These are phyloP conservation scores for Pestalotiopsis sp. DNA, from an alignment of 2,329 filamentous ascomycete genomes.

Conservation along the genomic window DNA sequence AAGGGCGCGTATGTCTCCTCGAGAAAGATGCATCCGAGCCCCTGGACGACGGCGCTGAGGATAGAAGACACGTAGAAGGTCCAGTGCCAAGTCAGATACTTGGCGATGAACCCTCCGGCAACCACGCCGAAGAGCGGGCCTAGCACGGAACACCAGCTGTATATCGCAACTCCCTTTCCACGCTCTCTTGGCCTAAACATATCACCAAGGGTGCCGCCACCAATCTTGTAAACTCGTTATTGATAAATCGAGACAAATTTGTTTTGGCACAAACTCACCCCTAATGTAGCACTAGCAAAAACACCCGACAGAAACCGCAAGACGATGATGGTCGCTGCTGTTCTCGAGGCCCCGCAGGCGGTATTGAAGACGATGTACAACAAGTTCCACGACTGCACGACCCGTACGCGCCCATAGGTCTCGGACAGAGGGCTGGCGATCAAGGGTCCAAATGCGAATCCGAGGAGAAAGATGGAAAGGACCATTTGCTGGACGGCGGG, in stretches of 20 bases:
- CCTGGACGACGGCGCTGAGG: constrained; percentile 33
- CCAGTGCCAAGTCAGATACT: constrained; percentile 47
- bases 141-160: constrained; percentile 36
- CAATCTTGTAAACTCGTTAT: constrained; percentile 11
- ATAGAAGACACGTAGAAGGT: constrained; percentile 46
- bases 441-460: constrained; percentile 45
- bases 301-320: constrained; percentile 53
- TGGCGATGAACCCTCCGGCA: constrained; percentile 40
- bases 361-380: constrained; percentile 54
- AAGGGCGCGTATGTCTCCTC: constrained; percentile 46
- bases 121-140: constrained; percentile 36
- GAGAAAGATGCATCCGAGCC: constrained; percentile 38
- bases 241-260: neutral
- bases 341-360: constrained; percentile 49
- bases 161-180: constrained; percentile 45
- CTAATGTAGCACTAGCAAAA: constrained; percentile 47
- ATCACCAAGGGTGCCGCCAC: constrained; percentile 46
- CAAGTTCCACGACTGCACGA: constrained; percentile 50
- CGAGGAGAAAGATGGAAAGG: constrained; percentile 46
- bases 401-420: constrained; percentile 43
- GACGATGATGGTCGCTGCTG: constrained; percentile 45
- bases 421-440: constrained; percentile 46
- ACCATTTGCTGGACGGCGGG: neutral
- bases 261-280: constrained; percentile 33
- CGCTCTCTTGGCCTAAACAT: constrained; percentile 42